phyloP scores from a whole-genome alignment of 23 red algal genomes.

The Gracilaria gracilis region DNA sequence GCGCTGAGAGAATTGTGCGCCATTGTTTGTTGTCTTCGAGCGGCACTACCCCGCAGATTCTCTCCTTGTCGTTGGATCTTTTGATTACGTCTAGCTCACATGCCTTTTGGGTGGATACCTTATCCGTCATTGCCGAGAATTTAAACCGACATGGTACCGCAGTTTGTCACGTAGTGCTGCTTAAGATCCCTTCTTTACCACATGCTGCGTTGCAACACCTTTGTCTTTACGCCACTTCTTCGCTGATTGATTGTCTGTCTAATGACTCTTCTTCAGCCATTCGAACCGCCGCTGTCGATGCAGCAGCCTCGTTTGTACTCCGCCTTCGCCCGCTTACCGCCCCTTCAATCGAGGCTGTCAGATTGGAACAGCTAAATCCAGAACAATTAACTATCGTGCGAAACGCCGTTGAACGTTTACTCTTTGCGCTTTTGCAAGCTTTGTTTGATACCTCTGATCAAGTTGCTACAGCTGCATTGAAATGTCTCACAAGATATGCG shows the following conservation, averaged over 20 bases:
- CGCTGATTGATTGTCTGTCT: conserved; percentile 9
- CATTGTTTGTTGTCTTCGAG: conserved; percentile 44
- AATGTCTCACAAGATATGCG: conserved; percentile 36
- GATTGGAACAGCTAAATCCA: conserved; percentile 41
- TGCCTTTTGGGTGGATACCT: conserved; percentile 47
- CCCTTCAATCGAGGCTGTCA: conserved; percentile 39
- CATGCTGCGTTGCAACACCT: conserved; percentile 60
- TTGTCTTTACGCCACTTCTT: conserved; percentile 48
- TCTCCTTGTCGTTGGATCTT: conserved; percentile 49
- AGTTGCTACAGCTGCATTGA: conserved; percentile 47
- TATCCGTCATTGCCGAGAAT: conserved; percentile 54
- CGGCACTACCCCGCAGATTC: conserved; percentile 35
- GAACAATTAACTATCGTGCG: conserved; percentile 28
- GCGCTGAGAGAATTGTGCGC: conserved; percentile 46
- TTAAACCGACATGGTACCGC: conserved; percentile 15
- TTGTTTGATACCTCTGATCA: conserved; percentile 44
- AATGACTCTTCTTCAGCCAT: conserved; percentile 17
- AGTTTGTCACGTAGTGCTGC: conserved; percentile 16
- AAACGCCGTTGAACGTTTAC: conserved; percentile 38
- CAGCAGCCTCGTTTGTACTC: conserved; percentile 30
- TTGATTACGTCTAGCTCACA: conserved; percentile 42
- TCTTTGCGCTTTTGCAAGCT: conserved; percentile 59
- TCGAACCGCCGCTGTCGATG: conserved; percentile 30
- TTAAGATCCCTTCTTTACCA: conserved; percentile 55
- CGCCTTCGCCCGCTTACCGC: conserved; percentile 56